Conservation (phyloP, 495 filamentous ascomycete genomes). For the Sabuloglossum arenarium region DNA sequence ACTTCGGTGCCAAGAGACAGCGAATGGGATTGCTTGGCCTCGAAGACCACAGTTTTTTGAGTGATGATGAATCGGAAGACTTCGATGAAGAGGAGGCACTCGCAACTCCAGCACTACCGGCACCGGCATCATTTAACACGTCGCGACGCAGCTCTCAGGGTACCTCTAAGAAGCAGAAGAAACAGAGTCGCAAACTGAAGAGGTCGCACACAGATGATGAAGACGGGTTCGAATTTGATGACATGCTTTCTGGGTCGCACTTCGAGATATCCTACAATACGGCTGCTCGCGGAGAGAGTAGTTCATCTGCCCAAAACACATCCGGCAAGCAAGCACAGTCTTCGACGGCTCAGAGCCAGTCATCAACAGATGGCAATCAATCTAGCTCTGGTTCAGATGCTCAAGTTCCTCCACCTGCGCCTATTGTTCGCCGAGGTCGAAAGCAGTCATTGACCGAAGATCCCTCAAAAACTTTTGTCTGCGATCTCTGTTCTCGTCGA, state of each 20-base stretch:
- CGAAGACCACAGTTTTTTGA: constrained; percentile 55
- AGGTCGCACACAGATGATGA: not conserved
- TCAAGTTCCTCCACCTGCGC: constrained; percentile 26
- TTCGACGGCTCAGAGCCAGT: constrained; percentile 17
- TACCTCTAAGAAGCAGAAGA: constrained; percentile 36
- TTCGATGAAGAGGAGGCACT: constrained; percentile 44
- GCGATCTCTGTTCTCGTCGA: constrained; percentile 82
- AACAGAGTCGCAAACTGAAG: constrained; percentile 19
- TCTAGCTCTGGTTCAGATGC: constrained; percentile 1
- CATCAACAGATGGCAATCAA: constrained; percentile 15
- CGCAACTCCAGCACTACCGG: constrained; percentile 22
- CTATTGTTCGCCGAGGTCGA: constrained; percentile 79
- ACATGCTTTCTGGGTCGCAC: not conserved
- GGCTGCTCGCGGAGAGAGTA: not conserved
- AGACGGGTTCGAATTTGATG: not conserved
- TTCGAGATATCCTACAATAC: constrained; percentile 4
- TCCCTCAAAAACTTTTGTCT: constrained; percentile 95
- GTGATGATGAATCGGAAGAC: constrained; percentile 57
- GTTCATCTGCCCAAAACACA: constrained; percentile 13
- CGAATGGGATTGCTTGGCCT: constrained; percentile 43
- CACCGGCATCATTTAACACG: constrained; percentile 15
- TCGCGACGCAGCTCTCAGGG: constrained; percentile 11
- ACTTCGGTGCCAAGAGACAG: constrained; percentile 59
- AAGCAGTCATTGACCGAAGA: constrained; percentile 98
- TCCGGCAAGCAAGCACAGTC: constrained; percentile 21